These are phyloP conservation scores for Pogostemon cablin DNA, from an alignment of 257 asterid species.

Conservation along the genomic window DNA sequence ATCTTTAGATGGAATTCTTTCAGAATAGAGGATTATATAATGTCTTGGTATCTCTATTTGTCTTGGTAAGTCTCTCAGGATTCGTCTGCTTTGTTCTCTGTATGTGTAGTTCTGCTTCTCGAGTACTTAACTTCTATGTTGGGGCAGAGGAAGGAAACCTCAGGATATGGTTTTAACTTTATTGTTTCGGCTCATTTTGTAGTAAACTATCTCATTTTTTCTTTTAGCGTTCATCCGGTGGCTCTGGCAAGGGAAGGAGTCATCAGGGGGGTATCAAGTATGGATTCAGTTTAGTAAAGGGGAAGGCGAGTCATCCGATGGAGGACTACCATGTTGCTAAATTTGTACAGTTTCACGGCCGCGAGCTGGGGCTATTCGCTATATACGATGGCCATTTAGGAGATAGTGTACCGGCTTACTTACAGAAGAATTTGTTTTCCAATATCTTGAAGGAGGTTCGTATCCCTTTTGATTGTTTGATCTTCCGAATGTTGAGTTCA, in stretches of 20 bases:
- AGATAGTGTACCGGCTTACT: slow-evolving; percentile 82
- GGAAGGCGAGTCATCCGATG: slow-evolving; percentile 95
- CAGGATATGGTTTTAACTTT: not conserved
- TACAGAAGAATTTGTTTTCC: slow-evolving; percentile 80
- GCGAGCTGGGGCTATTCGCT: slow-evolving; percentile 83
- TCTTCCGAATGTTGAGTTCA: not conserved
- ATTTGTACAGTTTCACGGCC: slow-evolving; percentile 60
- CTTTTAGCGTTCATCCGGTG: slow-evolving; percentile 52
- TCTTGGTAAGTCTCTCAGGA: not conserved
- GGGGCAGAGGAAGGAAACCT: not conserved
- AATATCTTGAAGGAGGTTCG: slow-evolving; percentile 86
- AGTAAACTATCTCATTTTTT: slow-evolving; percentile 31
- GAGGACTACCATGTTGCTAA: slow-evolving; percentile 96
- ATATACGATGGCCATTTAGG: slow-evolving; percentile 92
- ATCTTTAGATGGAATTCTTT: slow-evolving; percentile 7
- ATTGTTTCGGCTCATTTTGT: not conserved
- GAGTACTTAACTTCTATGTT: not conserved
- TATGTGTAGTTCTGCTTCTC: not conserved
- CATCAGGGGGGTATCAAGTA: slow-evolving; percentile 56
- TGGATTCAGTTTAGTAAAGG: slow-evolving; percentile 80
- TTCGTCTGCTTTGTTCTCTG: not conserved
- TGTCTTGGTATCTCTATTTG: not conserved
- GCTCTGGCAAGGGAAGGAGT: slow-evolving; percentile 84
- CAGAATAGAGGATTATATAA: not conserved
- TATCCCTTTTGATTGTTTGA: slow-evolving; percentile 15